Evolutionary conservation across 2,329 filamentous ascomycete genomes (phyloP).

Genomic region (Pezicula rhizophila): DNA sequence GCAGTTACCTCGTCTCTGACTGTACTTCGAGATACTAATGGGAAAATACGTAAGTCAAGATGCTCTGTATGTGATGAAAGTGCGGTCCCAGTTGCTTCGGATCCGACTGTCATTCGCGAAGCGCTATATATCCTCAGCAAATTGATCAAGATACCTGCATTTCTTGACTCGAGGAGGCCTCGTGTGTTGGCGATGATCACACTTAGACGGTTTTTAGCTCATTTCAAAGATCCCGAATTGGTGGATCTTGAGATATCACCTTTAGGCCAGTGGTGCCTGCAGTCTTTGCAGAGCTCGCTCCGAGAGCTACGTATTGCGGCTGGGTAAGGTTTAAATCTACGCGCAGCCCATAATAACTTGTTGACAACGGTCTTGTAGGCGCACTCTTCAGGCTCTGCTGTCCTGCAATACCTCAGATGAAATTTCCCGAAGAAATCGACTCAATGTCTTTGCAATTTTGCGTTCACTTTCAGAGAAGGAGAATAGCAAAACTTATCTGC

Average conservation of each 20-base stretch:
- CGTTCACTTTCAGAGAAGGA: slow-evolving; percentile 66
- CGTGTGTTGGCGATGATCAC: slow-evolving; percentile 67
- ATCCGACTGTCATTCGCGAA: slow-evolving; percentile 25
- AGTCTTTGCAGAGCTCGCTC: slow-evolving; percentile 74
- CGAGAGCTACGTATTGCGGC: slow-evolving; percentile 81
- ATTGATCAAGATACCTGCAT: slow-evolving; percentile 36
- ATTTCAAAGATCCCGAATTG: slow-evolving; percentile 53
- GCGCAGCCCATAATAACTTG: slow-evolving; percentile 11
- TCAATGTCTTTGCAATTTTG: slow-evolving; percentile 64
- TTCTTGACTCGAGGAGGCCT: slow-evolving; percentile 50
- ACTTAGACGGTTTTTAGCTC: slow-evolving; percentile 62
- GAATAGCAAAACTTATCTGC: slow-evolving; percentile 47
- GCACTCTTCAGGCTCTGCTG: slow-evolving; percentile 62
- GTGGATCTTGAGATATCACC: slow-evolving; percentile 62
- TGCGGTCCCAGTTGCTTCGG: slow-evolving; percentile 4
- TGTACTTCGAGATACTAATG: slow-evolving; percentile 20
- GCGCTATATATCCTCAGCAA: slow-evolving; percentile 40
- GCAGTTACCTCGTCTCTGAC: slow-evolving; percentile 42
- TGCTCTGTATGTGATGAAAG: slow-evolving; percentile 26
- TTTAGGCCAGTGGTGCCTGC: slow-evolving; percentile 74
- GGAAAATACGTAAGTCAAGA: slow-evolving; percentile 17
- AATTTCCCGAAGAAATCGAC: slow-evolving; percentile 54
- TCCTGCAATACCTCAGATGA: slow-evolving; percentile 37
- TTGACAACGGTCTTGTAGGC: slow-evolving; percentile 32
- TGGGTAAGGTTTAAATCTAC: slow-evolving; percentile 38